These are phyloP conservation scores for Eustoma russellianum DNA, from an alignment of 257 asterid species.

Conservation along the genomic window DNA sequence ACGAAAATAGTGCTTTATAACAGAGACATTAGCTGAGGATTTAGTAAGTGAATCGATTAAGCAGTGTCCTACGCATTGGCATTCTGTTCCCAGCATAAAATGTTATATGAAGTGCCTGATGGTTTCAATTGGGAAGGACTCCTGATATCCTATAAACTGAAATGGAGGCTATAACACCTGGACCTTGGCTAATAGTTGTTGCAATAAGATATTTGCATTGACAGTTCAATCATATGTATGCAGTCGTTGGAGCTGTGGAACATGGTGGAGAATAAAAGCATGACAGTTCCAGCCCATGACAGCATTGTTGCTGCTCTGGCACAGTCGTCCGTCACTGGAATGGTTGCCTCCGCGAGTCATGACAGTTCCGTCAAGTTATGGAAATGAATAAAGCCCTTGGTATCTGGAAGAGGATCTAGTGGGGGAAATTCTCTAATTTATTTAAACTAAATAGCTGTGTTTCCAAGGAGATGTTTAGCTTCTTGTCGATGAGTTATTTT, in stretches of 20 bases:
- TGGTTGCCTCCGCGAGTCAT: slow-evolving; percentile 95
- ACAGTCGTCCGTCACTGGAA: slow-evolving; percentile 72
- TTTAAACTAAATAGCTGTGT: not conserved
- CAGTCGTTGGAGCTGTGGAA: slow-evolving; percentile 93
- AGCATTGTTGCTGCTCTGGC: slow-evolving; percentile 73
- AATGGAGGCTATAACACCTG: no score
- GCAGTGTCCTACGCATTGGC: no score
- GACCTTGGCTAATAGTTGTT: not conserved
- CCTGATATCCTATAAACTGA: no score
- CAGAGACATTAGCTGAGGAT: no score
- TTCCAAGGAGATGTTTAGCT: not conserved
- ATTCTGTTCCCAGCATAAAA: no score
- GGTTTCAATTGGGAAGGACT: no score
- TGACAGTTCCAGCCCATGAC: slow-evolving; percentile 82
- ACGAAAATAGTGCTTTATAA: no score
- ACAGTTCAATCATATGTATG: not conserved
- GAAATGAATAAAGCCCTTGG: slow-evolving; percentile 34
- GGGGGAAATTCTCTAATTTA: not conserved
- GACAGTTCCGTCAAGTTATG: slow-evolving; percentile 87
- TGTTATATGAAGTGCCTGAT: no score
- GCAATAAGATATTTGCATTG: slow-evolving; percentile 1
- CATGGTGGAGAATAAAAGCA: slow-evolving; percentile 79
- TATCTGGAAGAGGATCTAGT: not conserved
- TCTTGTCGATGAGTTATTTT: not conserved
- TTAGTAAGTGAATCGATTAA: no score